These are phyloP conservation scores for Fusarium stilboides DNA, from an alignment of 2,329 filamentous ascomycete genomes.

Conservation along the genomic window DNA sequence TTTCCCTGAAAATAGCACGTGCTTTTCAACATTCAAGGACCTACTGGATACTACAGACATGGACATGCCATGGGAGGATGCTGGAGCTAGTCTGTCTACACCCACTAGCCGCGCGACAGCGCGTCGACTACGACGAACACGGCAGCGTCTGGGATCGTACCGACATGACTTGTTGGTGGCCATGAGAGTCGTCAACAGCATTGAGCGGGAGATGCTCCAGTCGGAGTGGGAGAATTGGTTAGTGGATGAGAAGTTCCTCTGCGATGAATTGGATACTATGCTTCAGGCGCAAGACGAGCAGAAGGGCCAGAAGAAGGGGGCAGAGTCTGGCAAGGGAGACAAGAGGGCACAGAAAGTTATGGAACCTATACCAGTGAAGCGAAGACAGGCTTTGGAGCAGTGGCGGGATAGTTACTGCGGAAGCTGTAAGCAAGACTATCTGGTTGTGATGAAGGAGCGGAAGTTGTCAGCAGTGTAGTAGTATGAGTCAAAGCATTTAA, in stretches of 20 bases:
- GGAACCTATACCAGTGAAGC: slow-evolving; percentile 50
- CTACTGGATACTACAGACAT: slow-evolving; percentile 72
- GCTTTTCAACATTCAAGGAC: slow-evolving; percentile 74
- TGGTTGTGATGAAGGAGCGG: slow-evolving; percentile 52
- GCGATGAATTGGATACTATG: slow-evolving; percentile 71
- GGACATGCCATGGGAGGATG: slow-evolving; percentile 69
- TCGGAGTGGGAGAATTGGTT: slow-evolving; percentile 97
- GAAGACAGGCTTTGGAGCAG: slow-evolving; percentile 57
- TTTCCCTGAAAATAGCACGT: slow-evolving; percentile 66
- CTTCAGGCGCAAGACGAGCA: slow-evolving; percentile 53
- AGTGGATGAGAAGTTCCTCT: slow-evolving; percentile 81
- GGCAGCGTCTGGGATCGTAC: slow-evolving; percentile 86
- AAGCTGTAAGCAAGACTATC: slow-evolving; percentile 66
- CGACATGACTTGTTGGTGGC: slow-evolving; percentile 93
- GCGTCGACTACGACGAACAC: slow-evolving; percentile 80
- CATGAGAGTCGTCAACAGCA: slow-evolving; percentile 88
- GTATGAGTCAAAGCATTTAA: neutral
- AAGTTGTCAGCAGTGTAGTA: slow-evolving; percentile 44
- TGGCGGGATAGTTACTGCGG: slow-evolving; percentile 71
- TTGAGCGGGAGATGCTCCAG: slow-evolving; percentile 88
- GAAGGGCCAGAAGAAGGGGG: slow-evolving; percentile 37
- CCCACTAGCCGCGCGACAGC: slow-evolving; percentile 69
- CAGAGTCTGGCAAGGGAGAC: slow-evolving; percentile 41
- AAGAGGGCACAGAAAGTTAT: slow-evolving; percentile 53
- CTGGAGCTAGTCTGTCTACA: slow-evolving; percentile 63